A percentile compares a stretch with the other conserved stretches of the same genome.
Evolutionary conservation across 1,284 basidiomycete species (phyloP).

Genomic region (Sporisorium scitamineum): DNA sequence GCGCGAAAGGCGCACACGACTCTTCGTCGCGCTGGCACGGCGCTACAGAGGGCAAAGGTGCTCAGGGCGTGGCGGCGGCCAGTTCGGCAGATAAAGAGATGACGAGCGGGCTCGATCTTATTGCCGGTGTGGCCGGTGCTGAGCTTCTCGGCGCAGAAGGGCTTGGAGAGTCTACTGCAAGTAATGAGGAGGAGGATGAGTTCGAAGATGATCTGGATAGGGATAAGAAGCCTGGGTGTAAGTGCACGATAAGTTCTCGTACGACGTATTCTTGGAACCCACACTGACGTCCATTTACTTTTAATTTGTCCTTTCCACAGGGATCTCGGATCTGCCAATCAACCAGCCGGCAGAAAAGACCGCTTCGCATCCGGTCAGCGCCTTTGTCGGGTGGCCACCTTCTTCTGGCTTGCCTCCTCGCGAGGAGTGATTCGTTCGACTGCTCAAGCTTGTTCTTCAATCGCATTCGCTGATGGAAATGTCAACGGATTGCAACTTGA

Average conservation of each 20-base stretch:
- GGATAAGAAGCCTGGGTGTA: constrained; percentile 40
- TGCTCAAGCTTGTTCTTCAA: not conserved
- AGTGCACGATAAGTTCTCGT: constrained; percentile 5
- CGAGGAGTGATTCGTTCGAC: constrained; percentile 5
- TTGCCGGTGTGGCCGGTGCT: constrained; percentile 46
- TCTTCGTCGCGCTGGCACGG: constrained; percentile 10
- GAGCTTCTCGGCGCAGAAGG: constrained; percentile 37
- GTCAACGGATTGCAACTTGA: not conserved
- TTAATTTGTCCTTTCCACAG: not conserved
- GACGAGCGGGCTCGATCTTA: constrained; percentile 48
- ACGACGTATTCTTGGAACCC: not conserved
- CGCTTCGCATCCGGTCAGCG: constrained; percentile 43
- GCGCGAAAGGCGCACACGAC: constrained; percentile 8
- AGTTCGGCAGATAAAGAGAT: constrained; percentile 25
- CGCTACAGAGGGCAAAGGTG: constrained; percentile 3
- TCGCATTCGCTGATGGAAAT: not conserved
- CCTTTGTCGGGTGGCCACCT: constrained; percentile 47
- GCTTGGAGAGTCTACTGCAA: constrained; percentile 27
- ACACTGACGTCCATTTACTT: constrained; percentile 4
- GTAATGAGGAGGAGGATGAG: constrained; percentile 44
- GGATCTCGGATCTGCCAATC: constrained; percentile 53
- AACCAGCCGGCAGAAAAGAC: constrained; percentile 50
- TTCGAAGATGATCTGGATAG: constrained; percentile 33
- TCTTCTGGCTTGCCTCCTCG: constrained; percentile 16
- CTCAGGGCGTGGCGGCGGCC: constrained; percentile 4